phyloP scores from a whole-genome alignment of 768 basidiomycete genomes.

The Lanmaoa pseudosensibilis region DNA sequence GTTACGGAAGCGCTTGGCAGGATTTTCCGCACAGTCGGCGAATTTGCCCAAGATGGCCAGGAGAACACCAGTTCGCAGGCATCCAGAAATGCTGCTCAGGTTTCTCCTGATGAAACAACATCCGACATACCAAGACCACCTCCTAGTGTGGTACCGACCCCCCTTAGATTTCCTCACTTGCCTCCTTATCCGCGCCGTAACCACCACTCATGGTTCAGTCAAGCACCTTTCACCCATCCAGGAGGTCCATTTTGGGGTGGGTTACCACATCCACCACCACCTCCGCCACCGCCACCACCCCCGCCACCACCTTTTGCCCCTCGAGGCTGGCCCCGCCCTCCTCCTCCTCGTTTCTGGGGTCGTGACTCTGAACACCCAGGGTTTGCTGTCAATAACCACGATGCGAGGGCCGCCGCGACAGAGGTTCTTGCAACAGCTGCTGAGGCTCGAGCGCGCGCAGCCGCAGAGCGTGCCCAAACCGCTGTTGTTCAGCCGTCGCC shows the following conservation, averaged over 20 bases:
- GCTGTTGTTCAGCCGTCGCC: neutral
- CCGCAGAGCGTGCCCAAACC: conserved; percentile 1
- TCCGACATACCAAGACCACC: conserved; percentile 6
- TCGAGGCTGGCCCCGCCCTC: conserved; percentile 28
- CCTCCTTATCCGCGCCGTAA: conserved; percentile 21
- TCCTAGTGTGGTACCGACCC: conserved; percentile 12
- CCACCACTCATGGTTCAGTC: conserved; percentile 28
- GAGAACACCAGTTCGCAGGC: conserved; percentile 6
- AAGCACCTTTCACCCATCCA: conserved; percentile 7
- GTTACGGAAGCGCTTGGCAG: conserved; percentile 63
- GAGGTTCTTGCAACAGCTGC: conserved; percentile 20
- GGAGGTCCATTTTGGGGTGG: conserved; percentile 20
- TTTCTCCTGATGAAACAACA: neutral
- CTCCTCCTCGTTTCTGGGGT: conserved; percentile 23
- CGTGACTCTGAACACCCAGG: conserved; percentile 2
- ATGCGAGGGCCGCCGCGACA: conserved; percentile 11
- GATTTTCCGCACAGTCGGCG: conserved; percentile 55
- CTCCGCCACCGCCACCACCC: conserved; percentile 12
- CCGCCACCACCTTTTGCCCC: neutral
- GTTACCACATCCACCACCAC: conserved; percentile 19
- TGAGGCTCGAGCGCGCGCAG: conserved; percentile 13
- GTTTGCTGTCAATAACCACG: neutral
- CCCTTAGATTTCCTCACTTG: conserved; percentile 16
- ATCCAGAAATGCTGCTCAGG: neutral
- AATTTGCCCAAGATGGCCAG: conserved; percentile 26